Evolutionary conservation across 257 asterid species (phyloP).

Genomic region (Nicotiana knightiana): DNA sequence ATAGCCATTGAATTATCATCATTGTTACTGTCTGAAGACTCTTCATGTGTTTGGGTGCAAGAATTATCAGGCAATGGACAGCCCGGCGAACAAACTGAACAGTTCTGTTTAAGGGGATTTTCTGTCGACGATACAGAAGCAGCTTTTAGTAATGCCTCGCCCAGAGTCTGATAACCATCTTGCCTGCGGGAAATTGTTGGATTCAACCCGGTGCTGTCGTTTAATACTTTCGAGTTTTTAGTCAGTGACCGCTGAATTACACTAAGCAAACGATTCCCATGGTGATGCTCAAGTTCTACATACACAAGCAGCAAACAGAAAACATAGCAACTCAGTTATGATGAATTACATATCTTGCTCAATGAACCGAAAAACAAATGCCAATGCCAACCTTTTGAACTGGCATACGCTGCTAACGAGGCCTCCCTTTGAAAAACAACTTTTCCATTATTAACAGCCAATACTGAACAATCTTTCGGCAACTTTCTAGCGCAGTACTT

Average conservation of each 20-base stretch:
- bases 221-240: slow-evolving; percentile 47
- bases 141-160: slow-evolving; percentile 23
- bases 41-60: slow-evolving; percentile 17
- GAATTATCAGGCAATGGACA: slow-evolving; percentile 13
- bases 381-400: slow-evolving; percentile 42
- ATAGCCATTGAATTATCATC: slow-evolving; percentile 58
- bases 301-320: slow-evolving; percentile 9
- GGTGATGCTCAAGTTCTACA: slow-evolving; percentile 58
- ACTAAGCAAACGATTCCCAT: slow-evolving; percentile 42
- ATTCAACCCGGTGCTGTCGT: slow-evolving; percentile 25
- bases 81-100: slow-evolving; percentile 58
- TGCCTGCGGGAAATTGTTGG: slow-evolving; percentile 39
- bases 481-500: slow-evolving; percentile 78
- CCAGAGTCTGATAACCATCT: slow-evolving; percentile 24
- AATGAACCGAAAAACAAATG: slow-evolving; percentile 5
- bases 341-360: background rate
- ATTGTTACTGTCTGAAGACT: slow-evolving; percentile 28
- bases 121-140: slow-evolving; percentile 12
- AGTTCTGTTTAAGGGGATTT: slow-evolving; percentile 26
- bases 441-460: slow-evolving; percentile 80
- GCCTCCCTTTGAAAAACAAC: slow-evolving; percentile 58
- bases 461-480: slow-evolving; percentile 58
- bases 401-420: slow-evolving; percentile 27
- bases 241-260: slow-evolving; percentile 71
- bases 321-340: background rate